Evolutionary conservation across 805 yeast species (phyloP).

Genomic region (Yarrowia alimentaria): DNA sequence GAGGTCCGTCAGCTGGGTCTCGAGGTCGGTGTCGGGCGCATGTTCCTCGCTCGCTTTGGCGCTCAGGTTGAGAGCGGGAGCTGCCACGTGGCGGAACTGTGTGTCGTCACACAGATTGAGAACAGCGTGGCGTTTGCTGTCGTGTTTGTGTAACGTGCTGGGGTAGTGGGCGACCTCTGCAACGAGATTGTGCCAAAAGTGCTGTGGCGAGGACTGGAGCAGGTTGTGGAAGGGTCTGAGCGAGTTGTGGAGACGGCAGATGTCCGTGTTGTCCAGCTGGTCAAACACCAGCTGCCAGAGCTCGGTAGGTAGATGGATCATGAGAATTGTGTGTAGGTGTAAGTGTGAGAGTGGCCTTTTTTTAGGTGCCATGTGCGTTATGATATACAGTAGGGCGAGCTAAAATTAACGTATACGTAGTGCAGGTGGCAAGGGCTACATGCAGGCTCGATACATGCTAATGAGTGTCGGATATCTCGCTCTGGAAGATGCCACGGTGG

Average conservation of each 20-base stretch:
- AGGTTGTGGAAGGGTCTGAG: conserved; percentile 14
- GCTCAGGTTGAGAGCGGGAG: no score
- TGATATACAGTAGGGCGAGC: no score
- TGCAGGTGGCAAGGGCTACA: no score
- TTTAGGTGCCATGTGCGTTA: no score
- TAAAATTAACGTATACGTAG: no score
- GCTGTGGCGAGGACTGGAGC: background rate
- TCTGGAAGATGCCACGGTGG: no score
- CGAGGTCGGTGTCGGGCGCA: conserved; percentile 4
- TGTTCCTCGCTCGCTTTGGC: no score
- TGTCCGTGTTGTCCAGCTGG: background rate
- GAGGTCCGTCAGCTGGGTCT: conserved; percentile 12
- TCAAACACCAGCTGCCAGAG: conserved; percentile 13
- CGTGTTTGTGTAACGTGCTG: conserved; percentile 1
- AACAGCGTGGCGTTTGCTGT: background rate
- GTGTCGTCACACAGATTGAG: background rate
- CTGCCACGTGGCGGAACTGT: no score
- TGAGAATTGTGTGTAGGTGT: background rate
- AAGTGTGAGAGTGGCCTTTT: background rate
- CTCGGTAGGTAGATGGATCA: conserved; percentile 1
- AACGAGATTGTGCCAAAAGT: conserved; percentile 1
- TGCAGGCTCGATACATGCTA: no score
- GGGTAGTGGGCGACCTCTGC: conserved; percentile 3
- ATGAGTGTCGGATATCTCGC: no score
- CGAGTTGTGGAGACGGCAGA: conserved; percentile 3